Base-by-base conservation (phyloP, 306 rosid genomes). In the Fragaria nilgerrensis region DNA sequence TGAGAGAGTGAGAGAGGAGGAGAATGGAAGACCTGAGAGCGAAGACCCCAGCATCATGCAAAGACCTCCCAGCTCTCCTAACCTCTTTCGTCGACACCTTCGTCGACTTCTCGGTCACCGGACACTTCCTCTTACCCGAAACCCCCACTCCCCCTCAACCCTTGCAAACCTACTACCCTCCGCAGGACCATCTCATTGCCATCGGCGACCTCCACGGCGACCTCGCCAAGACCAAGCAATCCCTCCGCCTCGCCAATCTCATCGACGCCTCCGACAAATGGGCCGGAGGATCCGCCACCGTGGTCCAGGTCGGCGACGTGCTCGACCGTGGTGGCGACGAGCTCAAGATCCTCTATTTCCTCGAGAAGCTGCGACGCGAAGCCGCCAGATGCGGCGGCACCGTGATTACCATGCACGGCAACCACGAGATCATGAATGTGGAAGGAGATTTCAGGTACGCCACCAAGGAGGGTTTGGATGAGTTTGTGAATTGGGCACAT, bases 141-240 rank as follows among this genome's bases (percentile, higher is more conserved):
- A 16, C 13, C 44, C 44, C 64, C n/a, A 9, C 5, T 43, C 29
- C 64, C 13, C 68, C 45, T 2, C 67, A 81, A 4, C 76, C 65
- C 47, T 25, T 85, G 15, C 90, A 84, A 43, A 94, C 98, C 2
- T 76, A 74, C 62, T 90, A 6, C 84, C 92, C 84, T 59, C 80
- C 32, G 68, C 91, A 19, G 56, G 74, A 44, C 6, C 97, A 97
- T 12, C 86, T 95, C 5, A 72, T 92, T 45, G 98, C 97, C 4
- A 75, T 95, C 10, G 98, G 98, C 19, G 97, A 95, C 55, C 89
- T 95, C 76, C 98, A 95, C 32, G 96, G 97, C n/a, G 97, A 95
- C 80, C 87, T 95, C n/a, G 80, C 85, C 32, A 90, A 89, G 87
- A 83, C 97, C 16, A 89, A 84, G 85, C 77, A 92, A 68, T 92